Conservation (phyloP, 371 early-diverging fungal genomes). For the Rhizopus arrhizus region DNA sequence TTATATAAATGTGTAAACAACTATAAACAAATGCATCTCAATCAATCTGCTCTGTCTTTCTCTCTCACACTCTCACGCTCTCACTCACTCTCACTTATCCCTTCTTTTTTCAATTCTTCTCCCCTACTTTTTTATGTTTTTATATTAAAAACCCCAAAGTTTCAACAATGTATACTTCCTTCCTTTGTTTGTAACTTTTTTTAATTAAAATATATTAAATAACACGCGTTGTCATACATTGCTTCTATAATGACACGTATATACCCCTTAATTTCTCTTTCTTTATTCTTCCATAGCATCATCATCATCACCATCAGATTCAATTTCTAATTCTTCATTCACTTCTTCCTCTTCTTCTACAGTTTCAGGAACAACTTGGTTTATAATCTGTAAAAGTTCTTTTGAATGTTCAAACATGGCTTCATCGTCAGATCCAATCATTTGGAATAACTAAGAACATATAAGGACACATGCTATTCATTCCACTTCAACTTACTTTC, state of each 20-base stretch:
- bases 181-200: slow-evolving; percentile 3
- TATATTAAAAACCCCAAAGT: too few species aligned
- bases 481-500: slow-evolving; percentile 53
- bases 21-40: not conserved
- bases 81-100: too few species aligned
- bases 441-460: slow-evolving; percentile 56
- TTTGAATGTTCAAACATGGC: slow-evolving; percentile 69
- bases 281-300: slow-evolving; percentile 50
- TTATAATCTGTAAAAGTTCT: slow-evolving; percentile 64
- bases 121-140: too few species aligned
- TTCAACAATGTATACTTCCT: not conserved
- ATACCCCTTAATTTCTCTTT: not conserved
- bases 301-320: slow-evolving; percentile 46
- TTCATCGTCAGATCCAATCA: slow-evolving; percentile 68
- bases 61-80: too few species aligned
- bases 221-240: slow-evolving; percentile 4
- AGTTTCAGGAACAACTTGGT: slow-evolving; percentile 52
- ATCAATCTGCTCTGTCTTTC: too few species aligned
- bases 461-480: slow-evolving; percentile 3
- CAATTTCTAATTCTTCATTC: slow-evolving; percentile 38
- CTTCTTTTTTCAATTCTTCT: not conserved
- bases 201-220: slow-evolving; percentile 3
- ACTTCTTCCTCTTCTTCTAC: slow-evolving; percentile 43
- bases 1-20: too few species aligned
- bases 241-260: not conserved